Evolutionary conservation across 257 asterid genomes (phyloP), one percentile per base, ranked within the genome.

Genomic region (Primulina tabacum): DNA sequence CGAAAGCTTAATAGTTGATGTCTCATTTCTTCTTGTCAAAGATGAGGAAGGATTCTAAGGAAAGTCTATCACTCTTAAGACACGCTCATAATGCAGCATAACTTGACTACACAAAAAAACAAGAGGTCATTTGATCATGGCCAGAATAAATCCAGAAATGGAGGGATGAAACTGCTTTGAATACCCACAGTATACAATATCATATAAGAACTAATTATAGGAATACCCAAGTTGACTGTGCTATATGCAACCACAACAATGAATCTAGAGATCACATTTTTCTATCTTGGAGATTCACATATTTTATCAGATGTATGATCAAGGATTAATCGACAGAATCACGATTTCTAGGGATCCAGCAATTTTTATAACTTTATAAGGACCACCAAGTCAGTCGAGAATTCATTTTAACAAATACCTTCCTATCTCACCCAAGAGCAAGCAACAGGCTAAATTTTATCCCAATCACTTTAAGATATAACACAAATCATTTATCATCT

Each of bases 41-140:
- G 20, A 14, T 30, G 28, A 18, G 37, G 60, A n/a, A 14, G 12
- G 56, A 28, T 68, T 77, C 18, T 47, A 77, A 60, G 37, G 69
- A 34, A 47, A 71, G 20, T 21, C 21, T 72, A 53, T 56, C 34
- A 68, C 68, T 47, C 34, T 34, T 60, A 29, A 43, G 14, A 43
- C 35, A 35, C 6, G 43, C 37, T 28, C 30, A 60, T 29, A n/a
- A 34, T 20, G 57, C 17, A 12, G 70, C 64, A 53, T 6, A 18
- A 56, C 57, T 43, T 61, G 60, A 56, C 26, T 30, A 56, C 8
- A n/a, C 60, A 47, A 75, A 33, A 24, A 53, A 37, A 57, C 68
- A 33, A 28, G 34, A 56, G 60, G 53, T 24, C 47, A 73, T 47
- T 26, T 4, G 67, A 69, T 24, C 38, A 26, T 18, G 16, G 32